Conservation (phyloP, 2,329 filamentous ascomycete species). For the Penicillium sp. region DNA sequence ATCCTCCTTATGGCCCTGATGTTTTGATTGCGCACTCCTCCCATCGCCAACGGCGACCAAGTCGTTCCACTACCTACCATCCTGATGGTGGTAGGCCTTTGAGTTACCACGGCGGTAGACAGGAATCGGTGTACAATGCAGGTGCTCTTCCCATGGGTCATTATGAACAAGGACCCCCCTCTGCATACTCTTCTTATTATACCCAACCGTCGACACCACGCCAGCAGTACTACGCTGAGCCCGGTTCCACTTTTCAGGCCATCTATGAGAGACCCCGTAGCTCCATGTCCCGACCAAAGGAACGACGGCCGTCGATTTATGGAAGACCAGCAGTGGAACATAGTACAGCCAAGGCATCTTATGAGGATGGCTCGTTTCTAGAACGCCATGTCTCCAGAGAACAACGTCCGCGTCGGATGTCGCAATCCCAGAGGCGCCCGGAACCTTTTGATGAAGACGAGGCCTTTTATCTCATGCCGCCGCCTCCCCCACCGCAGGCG, state of each 20-base stretch:
- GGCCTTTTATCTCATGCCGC: slow-evolving; percentile 42
- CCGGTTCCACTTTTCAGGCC: slow-evolving; percentile 20
- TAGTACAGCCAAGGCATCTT: slow-evolving; percentile 24
- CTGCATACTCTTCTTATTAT: slow-evolving; percentile 36
- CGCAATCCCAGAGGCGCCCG: slow-evolving; percentile 21
- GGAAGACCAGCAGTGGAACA: slow-evolving; percentile 32
- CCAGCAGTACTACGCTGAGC: slow-evolving; percentile 24
- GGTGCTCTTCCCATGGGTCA: slow-evolving; percentile 23
- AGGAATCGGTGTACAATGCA: slow-evolving; percentile 29
- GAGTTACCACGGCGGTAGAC: slow-evolving; percentile 35
- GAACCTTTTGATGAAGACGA: slow-evolving; percentile 30
- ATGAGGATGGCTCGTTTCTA: slow-evolving; percentile 28
- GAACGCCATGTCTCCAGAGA: slow-evolving; percentile 28
- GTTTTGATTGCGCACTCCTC: slow-evolving; percentile 27
- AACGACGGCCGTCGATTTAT: slow-evolving; percentile 34
- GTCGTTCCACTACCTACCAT: slow-evolving; percentile 35
- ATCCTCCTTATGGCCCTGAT: slow-evolving; percentile 26
- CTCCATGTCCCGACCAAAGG: slow-evolving; percentile 31
- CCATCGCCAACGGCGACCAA: slow-evolving; percentile 25
- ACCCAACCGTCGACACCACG: slow-evolving; percentile 25
- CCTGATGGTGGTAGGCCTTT: slow-evolving; percentile 26
- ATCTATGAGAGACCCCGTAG: slow-evolving; percentile 30
- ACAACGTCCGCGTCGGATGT: slow-evolving; percentile 23
- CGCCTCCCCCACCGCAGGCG: slow-evolving; percentile 26
- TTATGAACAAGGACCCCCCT: slow-evolving; percentile 35